phyloP scores from a whole-genome alignment of 75 land plant species.

The Isoetes taiwanensis region DNA sequence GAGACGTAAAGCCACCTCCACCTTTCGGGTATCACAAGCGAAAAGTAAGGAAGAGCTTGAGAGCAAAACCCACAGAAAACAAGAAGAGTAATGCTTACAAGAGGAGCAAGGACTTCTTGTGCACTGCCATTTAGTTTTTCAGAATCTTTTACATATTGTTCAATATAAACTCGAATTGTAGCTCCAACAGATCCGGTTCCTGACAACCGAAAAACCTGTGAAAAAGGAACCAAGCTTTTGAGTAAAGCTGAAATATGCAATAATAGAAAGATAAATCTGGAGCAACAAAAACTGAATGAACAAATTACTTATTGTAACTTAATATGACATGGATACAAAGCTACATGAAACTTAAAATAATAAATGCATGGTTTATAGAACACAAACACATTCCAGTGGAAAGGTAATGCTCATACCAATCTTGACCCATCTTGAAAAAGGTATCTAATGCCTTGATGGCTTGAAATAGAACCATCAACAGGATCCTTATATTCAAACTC shows the following conservation, averaged over 20 bases:
- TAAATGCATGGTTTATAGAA: neutral
- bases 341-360: no score
- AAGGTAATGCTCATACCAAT: constrained; percentile 38
- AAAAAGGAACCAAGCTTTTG: neutral
- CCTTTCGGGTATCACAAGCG: no score
- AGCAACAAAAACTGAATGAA: no score
- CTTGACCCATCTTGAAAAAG: constrained; percentile 94
- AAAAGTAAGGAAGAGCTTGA: no score
- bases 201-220: constrained; percentile 90
- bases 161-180: constrained; percentile 90
- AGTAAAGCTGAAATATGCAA: no score
- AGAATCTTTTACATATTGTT: constrained; percentile 78
- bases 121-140: constrained; percentile 74
- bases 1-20: constrained; percentile 76
- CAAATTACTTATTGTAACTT: no score
- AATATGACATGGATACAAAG: no score
- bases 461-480: constrained; percentile 93
- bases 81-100: constrained; percentile 29
- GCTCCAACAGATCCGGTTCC: constrained; percentile 99
- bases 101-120: constrained; percentile 85
- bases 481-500: constrained; percentile 99
- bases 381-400: neutral
- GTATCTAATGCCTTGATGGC: constrained; percentile 93
- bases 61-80: neutral
- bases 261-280: no score